Percentiles rank a stretch among this genome's conserved stretches.
These are phyloP conservation scores for Pisolithus orientalis DNA, from an alignment of 768 basidiomycete species.

Conservation along the genomic window DNA sequence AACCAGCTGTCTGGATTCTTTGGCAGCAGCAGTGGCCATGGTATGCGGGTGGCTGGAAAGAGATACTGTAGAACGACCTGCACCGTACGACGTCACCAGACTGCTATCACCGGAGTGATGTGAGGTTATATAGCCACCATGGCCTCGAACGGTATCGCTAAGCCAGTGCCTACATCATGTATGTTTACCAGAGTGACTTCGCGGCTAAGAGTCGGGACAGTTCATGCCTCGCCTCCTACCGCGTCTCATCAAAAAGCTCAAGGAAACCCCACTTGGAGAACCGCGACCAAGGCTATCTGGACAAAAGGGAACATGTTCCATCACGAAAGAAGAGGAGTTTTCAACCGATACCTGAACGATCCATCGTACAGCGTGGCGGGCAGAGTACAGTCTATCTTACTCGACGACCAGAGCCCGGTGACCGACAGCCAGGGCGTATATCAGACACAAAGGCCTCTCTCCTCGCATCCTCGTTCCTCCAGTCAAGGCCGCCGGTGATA, in stretches of 20 bases:
- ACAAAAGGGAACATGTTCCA: constrained; percentile 4
- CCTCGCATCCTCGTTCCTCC: constrained; percentile 36
- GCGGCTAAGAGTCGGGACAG: neutral
- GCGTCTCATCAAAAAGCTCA: constrained; percentile 46
- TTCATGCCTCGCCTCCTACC: constrained; percentile 68
- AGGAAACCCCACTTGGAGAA: constrained; percentile 18
- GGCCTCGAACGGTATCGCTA: too few relatives aligned
- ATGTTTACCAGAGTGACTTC: neutral
- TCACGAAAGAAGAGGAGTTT: constrained; percentile 27
- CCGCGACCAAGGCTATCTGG: constrained; percentile 9
- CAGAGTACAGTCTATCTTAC: constrained; percentile 52
- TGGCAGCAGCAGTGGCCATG: constrained; percentile 11
- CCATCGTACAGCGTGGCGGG: constrained; percentile 43
- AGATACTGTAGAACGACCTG: too few relatives aligned
- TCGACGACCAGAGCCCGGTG: constrained; percentile 52
- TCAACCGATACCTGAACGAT: constrained; percentile 25
- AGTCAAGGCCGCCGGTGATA: constrained; percentile 13
- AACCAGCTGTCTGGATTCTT: constrained; percentile 33
- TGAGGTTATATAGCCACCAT: neutral
- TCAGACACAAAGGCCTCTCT: constrained; percentile 51
- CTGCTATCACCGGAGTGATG: neutral
- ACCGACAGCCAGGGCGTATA: constrained; percentile 41
- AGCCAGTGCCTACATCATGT: neutral
- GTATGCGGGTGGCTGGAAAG: neutral
- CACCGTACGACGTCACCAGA: too few relatives aligned